Conservation (phyloP, 805 yeast genomes). For the Vanderwaltozyma tropicalis region DNA sequence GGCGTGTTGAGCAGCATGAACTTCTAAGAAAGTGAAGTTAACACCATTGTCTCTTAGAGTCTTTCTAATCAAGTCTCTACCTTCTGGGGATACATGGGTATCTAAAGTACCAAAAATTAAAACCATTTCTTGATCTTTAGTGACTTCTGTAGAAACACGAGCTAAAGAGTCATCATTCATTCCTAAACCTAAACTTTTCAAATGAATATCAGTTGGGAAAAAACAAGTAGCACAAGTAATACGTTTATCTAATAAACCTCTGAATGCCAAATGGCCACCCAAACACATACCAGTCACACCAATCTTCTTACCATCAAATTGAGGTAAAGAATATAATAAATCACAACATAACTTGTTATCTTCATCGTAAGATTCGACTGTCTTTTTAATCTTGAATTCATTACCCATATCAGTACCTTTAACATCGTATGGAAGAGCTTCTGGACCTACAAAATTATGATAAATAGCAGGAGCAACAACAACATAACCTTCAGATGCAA, state of each 20-base stretch:
- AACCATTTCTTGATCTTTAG: constrained; percentile 46
- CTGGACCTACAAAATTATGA: constrained; percentile 58
- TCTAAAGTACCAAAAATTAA: constrained; percentile 72
- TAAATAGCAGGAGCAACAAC: constrained; percentile 74
- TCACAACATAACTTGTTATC: constrained; percentile 57
- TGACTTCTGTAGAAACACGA: constrained; percentile 40
- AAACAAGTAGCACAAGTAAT: constrained; percentile 62
- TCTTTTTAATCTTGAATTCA: constrained; percentile 52
- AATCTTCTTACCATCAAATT: constrained; percentile 54
- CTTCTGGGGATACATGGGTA: constrained; percentile 70
- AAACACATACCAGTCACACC: constrained; percentile 86
- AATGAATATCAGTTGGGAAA: constrained; percentile 74
- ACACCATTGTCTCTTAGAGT: constrained; percentile 49
- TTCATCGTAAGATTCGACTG: constrained; percentile 64
- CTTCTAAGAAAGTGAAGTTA: constrained; percentile 60
- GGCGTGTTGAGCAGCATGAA: constrained; percentile 76
- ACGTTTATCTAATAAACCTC: constrained; percentile 51
- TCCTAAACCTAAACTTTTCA: constrained; percentile 54
- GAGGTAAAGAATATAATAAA: constrained; percentile 43
- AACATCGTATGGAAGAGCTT: constrained; percentile 57
- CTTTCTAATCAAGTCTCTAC: constrained; percentile 60
- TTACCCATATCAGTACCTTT: constrained; percentile 74
- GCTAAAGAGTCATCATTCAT: constrained; percentile 54
- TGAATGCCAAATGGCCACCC: constrained; percentile 73
- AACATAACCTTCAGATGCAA: constrained; percentile 71